phyloP scores from a whole-genome alignment of 805 yeast genomes.

The Kurtzmaniella cleridarum region DNA sequence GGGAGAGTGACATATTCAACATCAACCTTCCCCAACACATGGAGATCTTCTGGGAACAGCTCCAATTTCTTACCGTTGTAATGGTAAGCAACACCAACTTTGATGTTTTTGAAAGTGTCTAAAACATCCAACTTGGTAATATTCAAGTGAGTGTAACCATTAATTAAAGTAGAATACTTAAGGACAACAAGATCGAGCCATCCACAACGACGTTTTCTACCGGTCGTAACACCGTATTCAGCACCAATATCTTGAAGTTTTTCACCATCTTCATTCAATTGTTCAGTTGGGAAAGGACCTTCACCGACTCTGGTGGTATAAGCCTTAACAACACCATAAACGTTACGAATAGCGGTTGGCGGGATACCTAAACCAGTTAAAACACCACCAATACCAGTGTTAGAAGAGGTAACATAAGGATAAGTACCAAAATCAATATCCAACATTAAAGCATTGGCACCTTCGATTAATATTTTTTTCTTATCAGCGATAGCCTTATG shows the following conservation, averaged over 20 bases:
- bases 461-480: conserved; percentile 90
- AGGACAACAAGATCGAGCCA: conserved; percentile 97
- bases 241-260: conserved; percentile 87
- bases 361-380: conserved; percentile 95
- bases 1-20: conserved; percentile 88
- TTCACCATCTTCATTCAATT: conserved; percentile 81
- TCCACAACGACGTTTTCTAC: conserved; percentile 98
- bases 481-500: conserved; percentile 69
- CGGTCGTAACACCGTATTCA: conserved; percentile 97
- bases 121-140: conserved; percentile 94
- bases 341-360: conserved; percentile 73
- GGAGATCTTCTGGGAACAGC: conserved; percentile 90
- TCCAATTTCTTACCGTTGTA: conserved; percentile 70
- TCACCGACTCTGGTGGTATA: conserved; percentile 99
- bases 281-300: conserved; percentile 99
- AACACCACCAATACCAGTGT: conserved; percentile 97
- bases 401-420: conserved; percentile 93
- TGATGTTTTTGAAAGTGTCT: conserved; percentile 82
- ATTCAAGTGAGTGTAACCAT: conserved; percentile 92
- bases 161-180: conserved; percentile 84
- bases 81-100: conserved; percentile 81
- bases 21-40: conserved; percentile 78
- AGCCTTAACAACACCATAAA: conserved; percentile 96
- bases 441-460: conserved; percentile 97
- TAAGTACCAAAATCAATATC: conserved; percentile 98